These are phyloP conservation scores for Lactifluus rugatus DNA, from an alignment of 768 basidiomycete species.

Conservation along the genomic window DNA sequence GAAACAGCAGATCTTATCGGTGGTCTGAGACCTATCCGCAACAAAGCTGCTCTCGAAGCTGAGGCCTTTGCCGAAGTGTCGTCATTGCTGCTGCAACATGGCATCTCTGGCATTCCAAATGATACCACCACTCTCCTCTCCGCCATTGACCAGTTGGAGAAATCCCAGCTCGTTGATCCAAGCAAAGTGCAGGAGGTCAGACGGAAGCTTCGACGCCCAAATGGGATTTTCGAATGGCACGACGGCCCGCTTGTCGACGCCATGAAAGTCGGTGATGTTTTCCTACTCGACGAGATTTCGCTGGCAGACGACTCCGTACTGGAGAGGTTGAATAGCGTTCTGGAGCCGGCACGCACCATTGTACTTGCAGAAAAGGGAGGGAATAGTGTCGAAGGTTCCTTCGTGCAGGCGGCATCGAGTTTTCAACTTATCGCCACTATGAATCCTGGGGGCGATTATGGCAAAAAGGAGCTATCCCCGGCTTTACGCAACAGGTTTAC, in stretches of 20 bases:
- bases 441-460: constrained; percentile 99
- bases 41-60: constrained; percentile 47
- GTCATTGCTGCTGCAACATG: constrained; percentile 33
- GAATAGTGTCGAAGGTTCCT: constrained; percentile 53
- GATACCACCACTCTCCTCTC: constrained; percentile 24
- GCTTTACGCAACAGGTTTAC: constrained; percentile 96
- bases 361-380: constrained; percentile 92
- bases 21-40: constrained; percentile 80
- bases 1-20: constrained; percentile 97
- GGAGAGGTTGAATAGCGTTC: constrained; percentile 91
- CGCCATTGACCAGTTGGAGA: constrained; percentile 22
- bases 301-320: constrained; percentile 97
- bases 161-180: constrained; percentile 8
- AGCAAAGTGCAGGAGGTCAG: constrained; percentile 33
- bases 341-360: constrained; percentile 83
- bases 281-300: constrained; percentile 94
- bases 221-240: constrained; percentile 92
- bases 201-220: constrained; percentile 38
- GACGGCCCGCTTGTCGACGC: constrained; percentile 94
- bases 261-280: constrained; percentile 76
- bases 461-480: constrained; percentile 97
- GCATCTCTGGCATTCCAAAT: constrained; percentile 25
- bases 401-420: constrained; percentile 48
- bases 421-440: constrained; percentile 96
- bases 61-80: constrained; percentile 39